phyloP scores from a whole-genome alignment of 768 basidiomycete genomes.

The Trametes sanguinea region DNA sequence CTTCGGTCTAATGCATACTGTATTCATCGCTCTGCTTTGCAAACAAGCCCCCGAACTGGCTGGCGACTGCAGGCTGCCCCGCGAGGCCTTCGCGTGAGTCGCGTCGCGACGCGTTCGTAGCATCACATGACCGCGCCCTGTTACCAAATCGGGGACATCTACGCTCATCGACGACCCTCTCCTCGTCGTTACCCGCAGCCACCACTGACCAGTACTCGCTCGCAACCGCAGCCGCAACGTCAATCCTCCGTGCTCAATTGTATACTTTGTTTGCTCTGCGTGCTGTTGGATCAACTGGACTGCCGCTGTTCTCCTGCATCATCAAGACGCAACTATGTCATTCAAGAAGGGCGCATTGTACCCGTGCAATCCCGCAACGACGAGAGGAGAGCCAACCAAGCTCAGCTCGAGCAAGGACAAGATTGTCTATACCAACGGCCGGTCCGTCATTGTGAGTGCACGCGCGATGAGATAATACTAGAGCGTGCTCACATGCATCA shows the following conservation, averaged over 20 bases:
- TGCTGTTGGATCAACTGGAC: no score
- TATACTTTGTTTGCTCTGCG: no score
- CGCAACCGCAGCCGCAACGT: no score
- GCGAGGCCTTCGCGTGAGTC: not conserved
- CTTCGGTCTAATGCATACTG: no score
- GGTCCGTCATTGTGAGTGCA: constrained; percentile 78
- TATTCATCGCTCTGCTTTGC: no score
- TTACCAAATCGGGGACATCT: constrained; percentile 24
- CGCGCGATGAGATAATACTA: not conserved
- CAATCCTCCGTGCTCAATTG: no score
- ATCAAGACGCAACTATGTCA: constrained; percentile 40
- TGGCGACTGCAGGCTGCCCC: no score
- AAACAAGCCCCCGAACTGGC: no score
- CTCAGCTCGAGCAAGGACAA: constrained; percentile 75
- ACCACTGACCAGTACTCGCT: no score
- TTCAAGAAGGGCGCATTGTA: constrained; percentile 54
- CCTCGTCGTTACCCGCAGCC: no score
- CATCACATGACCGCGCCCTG: constrained; percentile 19
- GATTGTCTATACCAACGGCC: constrained; percentile 83
- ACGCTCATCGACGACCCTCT: constrained; percentile 1
- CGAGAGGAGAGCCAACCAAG: constrained; percentile 70
- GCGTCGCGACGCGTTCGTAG: constrained; percentile 14
- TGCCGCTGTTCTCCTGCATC: no score
- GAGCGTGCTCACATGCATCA: not conserved
- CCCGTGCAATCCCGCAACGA: constrained; percentile 69